phyloP scores from a whole-genome alignment of 2,329 filamentous ascomycete genomes.

The Ophiostoma pallidulum region DNA sequence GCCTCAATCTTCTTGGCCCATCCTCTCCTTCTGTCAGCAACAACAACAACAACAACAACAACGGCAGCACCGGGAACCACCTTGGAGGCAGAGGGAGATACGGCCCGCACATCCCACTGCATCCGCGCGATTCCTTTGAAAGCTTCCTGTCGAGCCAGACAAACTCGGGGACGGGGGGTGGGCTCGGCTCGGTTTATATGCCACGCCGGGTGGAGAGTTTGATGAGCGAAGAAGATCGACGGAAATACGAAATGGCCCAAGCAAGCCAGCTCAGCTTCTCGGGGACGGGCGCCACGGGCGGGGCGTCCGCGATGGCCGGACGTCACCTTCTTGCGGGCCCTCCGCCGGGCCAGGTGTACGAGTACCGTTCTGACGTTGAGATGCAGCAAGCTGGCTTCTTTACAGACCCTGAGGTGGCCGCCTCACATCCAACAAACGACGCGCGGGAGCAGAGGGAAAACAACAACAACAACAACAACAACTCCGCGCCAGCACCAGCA shows the following conservation, averaged over 20 bases:
- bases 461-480: no score
- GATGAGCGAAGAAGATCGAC: conserved; percentile 68
- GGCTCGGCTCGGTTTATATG: conserved; percentile 50
- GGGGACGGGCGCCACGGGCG: conserved; percentile 19
- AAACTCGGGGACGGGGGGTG: conserved; percentile 18
- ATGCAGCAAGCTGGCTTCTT: conserved; percentile 33
- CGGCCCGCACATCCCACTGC: conserved; percentile 33
- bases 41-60: no score
- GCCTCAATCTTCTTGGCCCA: conserved; percentile 33
- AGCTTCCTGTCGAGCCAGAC: conserved; percentile 52
- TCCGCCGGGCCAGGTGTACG: conserved; percentile 37
- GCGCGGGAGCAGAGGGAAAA: neutral
- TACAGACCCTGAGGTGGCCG: conserved; percentile 22
- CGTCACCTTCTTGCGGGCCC: conserved; percentile 25
- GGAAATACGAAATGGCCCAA: conserved; percentile 63
- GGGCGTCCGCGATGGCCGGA: neutral
- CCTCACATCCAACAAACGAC: conserved; percentile 4
- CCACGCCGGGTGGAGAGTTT: conserved; percentile 64
- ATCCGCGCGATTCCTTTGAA: conserved; percentile 55
- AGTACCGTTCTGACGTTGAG: conserved; percentile 35
- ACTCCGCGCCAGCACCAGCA: neutral
- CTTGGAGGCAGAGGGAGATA: neutral
- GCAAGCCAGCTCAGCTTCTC: conserved; percentile 36
- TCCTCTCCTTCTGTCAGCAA: conserved; percentile 16
- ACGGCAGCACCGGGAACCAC: no score